These are phyloP conservation scores for Limtongia smithiae DNA, from an alignment of 805 yeast species.

Conservation along the genomic window DNA sequence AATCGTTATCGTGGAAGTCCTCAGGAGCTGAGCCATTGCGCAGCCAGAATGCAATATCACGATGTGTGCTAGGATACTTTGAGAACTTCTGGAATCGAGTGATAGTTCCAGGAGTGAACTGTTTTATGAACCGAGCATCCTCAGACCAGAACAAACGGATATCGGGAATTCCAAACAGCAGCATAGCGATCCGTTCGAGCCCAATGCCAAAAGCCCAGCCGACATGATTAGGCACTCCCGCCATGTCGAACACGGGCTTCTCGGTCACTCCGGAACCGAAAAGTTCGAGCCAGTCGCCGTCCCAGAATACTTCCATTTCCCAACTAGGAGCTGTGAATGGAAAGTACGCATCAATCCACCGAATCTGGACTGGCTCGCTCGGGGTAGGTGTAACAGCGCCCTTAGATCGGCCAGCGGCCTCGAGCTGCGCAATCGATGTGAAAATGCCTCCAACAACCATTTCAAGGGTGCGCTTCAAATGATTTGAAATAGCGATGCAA, in stretches of 20 bases:
- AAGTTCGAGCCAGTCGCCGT: constrained; percentile 95
- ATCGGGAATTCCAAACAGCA: constrained; percentile 91
- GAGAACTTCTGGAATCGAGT: constrained; percentile 81
- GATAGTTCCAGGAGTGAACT: constrained; percentile 64
- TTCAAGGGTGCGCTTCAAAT: constrained; percentile 83
- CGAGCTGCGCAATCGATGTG: constrained; percentile 61
- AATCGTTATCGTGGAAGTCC: constrained; percentile 74
- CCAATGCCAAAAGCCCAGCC: constrained; percentile 99
- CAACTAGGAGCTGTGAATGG: constrained; percentile 99
- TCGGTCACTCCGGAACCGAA: constrained; percentile 93
- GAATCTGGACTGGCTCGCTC: constrained; percentile 69
- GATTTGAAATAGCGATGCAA: constrained; percentile 64
- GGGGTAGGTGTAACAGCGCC: constrained; percentile 40
- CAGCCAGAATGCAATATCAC: constrained; percentile 94
- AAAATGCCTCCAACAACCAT: constrained; percentile 78
- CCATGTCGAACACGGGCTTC: constrained; percentile 67
- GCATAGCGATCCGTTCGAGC: constrained; percentile 91
- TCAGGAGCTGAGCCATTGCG: constrained; percentile 39
- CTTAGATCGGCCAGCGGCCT: constrained; percentile 58
- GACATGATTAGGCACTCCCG: constrained; percentile 58
- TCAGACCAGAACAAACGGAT: constrained; percentile 87
- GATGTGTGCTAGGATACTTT: constrained; percentile 76
- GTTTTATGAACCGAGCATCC: constrained; percentile 71
- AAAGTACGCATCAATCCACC: constrained; percentile 94
- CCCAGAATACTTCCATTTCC: constrained; percentile 99